A percentile compares a stretch with the other conserved stretches of the same genome.
Evolutionary conservation across 2,329 filamentous ascomycete species (phyloP).

Genomic region (Cadophora luteo-olivacea): DNA sequence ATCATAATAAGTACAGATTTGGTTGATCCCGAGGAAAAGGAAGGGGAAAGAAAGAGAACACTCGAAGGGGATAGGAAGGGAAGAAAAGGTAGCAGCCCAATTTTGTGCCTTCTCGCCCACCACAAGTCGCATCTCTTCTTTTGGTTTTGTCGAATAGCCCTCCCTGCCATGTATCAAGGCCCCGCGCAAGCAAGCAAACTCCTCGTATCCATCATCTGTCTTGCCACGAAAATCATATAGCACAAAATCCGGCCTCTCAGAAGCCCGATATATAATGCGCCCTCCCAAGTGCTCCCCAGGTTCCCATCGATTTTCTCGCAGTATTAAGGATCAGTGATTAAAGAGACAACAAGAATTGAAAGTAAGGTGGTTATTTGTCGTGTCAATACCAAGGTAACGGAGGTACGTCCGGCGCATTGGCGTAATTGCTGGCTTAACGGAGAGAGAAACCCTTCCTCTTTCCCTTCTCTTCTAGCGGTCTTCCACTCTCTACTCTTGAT

Average conservation of each 20-base stretch:
- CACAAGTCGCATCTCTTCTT: constrained; percentile 24
- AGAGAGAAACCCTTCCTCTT: constrained; percentile 99
- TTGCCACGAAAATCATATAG: constrained; percentile 29
- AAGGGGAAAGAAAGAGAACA: constrained; percentile 22
- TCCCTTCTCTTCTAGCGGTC: constrained; percentile 95
- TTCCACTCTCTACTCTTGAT: constrained; percentile 88
- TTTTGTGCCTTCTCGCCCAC: constrained; percentile 34
- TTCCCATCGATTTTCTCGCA: constrained; percentile 35
- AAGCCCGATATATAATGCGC: constrained; percentile 39
- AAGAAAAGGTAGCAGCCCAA: constrained; percentile 31
- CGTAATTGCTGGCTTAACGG: constrained; percentile 65
- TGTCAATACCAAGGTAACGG: constrained; percentile 35
- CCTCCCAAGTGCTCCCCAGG: constrained; percentile 35
- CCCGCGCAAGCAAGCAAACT: constrained; percentile 35
- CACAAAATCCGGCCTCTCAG: constrained; percentile 41
- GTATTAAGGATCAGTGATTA: constrained; percentile 45
- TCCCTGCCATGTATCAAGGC: constrained; percentile 11
- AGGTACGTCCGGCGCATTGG: constrained; percentile 35
- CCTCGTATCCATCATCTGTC: constrained; percentile 36
- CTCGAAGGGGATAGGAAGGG: constrained; percentile 18
- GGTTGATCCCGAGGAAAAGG: constrained; percentile 33
- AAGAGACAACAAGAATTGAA: constrained; percentile 45
- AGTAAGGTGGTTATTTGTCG: constrained; percentile 40
- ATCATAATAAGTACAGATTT: constrained; percentile 44
- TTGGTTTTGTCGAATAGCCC: constrained; percentile 22